These are phyloP conservation scores for Lentinus polychrous DNA, from an alignment of 1,284 basidiomycete genomes.

Conservation along the genomic window DNA sequence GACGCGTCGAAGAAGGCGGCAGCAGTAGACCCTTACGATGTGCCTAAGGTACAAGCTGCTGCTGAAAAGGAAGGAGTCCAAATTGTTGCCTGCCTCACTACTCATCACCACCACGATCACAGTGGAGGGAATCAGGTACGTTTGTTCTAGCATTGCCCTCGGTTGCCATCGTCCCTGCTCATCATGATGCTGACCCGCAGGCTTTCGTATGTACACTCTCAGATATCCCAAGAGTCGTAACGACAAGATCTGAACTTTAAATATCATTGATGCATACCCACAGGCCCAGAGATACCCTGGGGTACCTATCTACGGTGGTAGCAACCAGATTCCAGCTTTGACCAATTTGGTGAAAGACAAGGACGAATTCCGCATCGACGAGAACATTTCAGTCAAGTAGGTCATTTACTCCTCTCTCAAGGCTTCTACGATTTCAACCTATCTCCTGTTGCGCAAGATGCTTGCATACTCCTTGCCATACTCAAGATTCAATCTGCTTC, in stretches of 20 bases:
- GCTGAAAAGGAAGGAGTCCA: constrained; percentile 65
- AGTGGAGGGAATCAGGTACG: constrained; percentile 78
- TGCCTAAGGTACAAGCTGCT: constrained; percentile 63
- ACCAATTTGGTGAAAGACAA: constrained; percentile 75
- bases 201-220: constrained; percentile 41
- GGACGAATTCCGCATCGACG: constrained; percentile 66
- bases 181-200: constrained; percentile 22
- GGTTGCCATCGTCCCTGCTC: constrained; percentile 1
- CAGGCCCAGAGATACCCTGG: constrained; percentile 59
- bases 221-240: neutral
- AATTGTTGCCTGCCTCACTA: constrained; percentile 75
- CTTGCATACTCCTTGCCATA: constrained; percentile 92
- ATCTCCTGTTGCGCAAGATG: constrained; percentile 40
- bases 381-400: constrained; percentile 66
- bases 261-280: neutral
- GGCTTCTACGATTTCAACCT: neutral
- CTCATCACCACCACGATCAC: constrained; percentile 89
- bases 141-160: constrained; percentile 9
- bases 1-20: constrained; percentile 64
- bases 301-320: constrained; percentile 82
- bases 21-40: constrained; percentile 79
- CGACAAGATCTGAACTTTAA: neutral
- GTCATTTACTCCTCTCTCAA: no score
- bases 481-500: constrained; percentile 94
- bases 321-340: constrained; percentile 59